These are phyloP conservation scores for Ceratocystiopsis sp. DNA, from an alignment of 2,329 filamentous ascomycete genomes.

Conservation along the genomic window DNA sequence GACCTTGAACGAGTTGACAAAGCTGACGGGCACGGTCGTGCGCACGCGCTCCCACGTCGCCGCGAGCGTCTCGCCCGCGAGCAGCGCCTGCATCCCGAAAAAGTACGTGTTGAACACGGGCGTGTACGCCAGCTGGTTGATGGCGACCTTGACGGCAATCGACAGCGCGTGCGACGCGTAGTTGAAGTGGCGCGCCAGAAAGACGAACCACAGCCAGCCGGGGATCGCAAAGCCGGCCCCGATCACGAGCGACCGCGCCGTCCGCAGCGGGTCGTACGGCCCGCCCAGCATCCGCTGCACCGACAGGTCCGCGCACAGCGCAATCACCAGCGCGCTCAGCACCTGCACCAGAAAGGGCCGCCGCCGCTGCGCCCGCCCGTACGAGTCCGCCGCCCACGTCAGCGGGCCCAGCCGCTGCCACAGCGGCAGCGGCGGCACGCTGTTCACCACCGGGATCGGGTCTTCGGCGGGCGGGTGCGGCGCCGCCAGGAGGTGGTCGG, in stretches of 20 bases:
- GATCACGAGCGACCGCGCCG: conserved; percentile 55
- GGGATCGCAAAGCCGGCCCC: conserved; percentile 60
- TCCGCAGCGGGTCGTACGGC: conserved; percentile 54
- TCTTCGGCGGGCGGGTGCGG: conserved; percentile 9
- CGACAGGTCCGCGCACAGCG: conserved; percentile 58
- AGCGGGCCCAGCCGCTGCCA: conserved; percentile 43
- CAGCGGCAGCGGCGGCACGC: conserved; percentile 25
- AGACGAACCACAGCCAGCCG: conserved; percentile 70
- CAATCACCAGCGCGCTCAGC: conserved; percentile 58
- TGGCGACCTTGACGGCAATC: conserved; percentile 55
- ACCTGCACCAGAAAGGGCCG: conserved; percentile 70
- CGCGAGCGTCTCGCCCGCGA: conserved; percentile 47
- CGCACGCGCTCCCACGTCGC: conserved; percentile 55
- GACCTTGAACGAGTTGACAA: conserved; percentile 65
- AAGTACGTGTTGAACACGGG: conserved; percentile 74
- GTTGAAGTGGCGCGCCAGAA: conserved; percentile 69
- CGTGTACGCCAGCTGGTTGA: conserved; percentile 70
- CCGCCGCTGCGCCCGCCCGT: conserved; percentile 52
- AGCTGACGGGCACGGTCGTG: conserved; percentile 58
- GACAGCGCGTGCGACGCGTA: conserved; percentile 58
- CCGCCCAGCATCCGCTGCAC: conserved; percentile 48
- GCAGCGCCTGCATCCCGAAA: conserved; percentile 60
- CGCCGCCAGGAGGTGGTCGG: too few relatives aligned
- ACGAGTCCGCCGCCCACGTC: conserved; percentile 36
- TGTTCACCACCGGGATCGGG: conserved; percentile 26